phyloP scores from a whole-genome alignment of 768 basidiomycete species.

The Neoboletus magnificus region DNA sequence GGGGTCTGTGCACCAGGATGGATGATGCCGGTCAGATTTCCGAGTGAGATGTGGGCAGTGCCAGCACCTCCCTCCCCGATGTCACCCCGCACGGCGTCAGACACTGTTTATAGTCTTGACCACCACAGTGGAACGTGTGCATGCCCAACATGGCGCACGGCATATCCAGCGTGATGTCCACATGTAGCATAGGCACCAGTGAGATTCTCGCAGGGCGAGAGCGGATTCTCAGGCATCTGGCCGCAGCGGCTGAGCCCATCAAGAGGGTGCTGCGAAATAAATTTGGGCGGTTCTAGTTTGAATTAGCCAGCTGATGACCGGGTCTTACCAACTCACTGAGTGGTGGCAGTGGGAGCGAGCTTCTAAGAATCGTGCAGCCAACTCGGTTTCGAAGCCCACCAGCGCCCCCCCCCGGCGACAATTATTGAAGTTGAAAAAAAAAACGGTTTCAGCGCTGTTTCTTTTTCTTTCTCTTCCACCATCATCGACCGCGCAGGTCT shows the following conservation, averaged over 20 bases:
- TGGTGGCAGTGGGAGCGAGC: slow-evolving; percentile 12
- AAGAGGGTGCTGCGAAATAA: not conserved
- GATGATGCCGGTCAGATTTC: not conserved
- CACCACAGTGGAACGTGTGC: not conserved
- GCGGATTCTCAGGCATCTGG: not conserved
- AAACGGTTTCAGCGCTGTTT: not conserved
- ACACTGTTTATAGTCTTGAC: slow-evolving; percentile 1
- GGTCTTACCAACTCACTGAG: slow-evolving; percentile 1
- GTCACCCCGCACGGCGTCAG: slow-evolving; percentile 5
- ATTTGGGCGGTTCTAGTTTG: not conserved
- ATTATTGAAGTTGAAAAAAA: slow-evolving; percentile 8
- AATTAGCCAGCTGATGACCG: not conserved
- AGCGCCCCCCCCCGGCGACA: not conserved
- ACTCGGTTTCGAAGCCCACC: not conserved
- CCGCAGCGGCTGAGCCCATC: not conserved
- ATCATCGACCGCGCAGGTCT: slow-evolving; percentile 16
- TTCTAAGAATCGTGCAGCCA: slow-evolving; percentile 8
- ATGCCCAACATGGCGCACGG: slow-evolving; percentile 3
- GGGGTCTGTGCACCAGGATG: not conserved
- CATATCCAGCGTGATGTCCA: slow-evolving; percentile 4
- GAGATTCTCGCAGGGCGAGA: not conserved
- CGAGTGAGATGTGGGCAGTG: not conserved
- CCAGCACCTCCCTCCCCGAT: slow-evolving; percentile 4
- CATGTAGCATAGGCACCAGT: slow-evolving; percentile 8
- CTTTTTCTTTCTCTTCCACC: slow-evolving; percentile 10